phyloP scores from a whole-genome alignment of 2,329 filamentous ascomycete genomes.

The Fusarium sulawesiense region DNA sequence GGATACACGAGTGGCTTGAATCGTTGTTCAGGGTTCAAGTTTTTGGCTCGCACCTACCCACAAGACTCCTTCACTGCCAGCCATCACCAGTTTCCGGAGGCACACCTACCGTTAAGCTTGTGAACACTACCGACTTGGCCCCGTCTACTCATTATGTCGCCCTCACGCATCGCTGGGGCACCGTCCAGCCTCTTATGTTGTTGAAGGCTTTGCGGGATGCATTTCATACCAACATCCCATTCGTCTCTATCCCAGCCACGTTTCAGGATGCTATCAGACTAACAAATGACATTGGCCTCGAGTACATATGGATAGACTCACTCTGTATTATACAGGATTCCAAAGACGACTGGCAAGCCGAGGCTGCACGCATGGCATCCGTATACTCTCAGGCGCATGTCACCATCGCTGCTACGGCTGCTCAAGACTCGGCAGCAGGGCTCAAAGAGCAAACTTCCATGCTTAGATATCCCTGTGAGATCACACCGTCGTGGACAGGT shows the following conservation, averaged over 20 bases:
- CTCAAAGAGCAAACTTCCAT: constrained; percentile 18
- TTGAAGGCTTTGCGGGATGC: background rate
- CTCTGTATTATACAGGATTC: constrained; percentile 38
- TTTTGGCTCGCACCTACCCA: constrained; percentile 18
- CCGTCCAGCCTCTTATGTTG: constrained; percentile 26
- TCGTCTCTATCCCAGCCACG: constrained; percentile 23
- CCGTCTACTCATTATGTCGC: constrained; percentile 24
- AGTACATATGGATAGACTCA: constrained; percentile 38
- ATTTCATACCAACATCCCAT: constrained; percentile 16
- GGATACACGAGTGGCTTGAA: constrained; percentile 23
- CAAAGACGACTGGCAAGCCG: constrained; percentile 32
- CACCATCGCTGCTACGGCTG: constrained; percentile 32
- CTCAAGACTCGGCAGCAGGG: constrained; percentile 28
- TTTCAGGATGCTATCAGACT: constrained; percentile 34
- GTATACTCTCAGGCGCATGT: constrained; percentile 31
- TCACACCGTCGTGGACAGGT: constrained; percentile 27
- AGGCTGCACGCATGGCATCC: constrained; percentile 35
- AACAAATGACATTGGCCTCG: constrained; percentile 9
- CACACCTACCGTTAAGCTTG: constrained; percentile 8
- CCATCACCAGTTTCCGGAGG: background rate
- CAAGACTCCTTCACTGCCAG: constrained; percentile 24
- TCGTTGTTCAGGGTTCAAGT: background rate
- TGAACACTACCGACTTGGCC: background rate
- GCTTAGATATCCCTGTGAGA: constrained; percentile 28
- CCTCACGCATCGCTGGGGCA: constrained; percentile 37